Evolutionary conservation across 2,329 filamentous ascomycete species (phyloP).

Genomic region (Fusarium sp.): DNA sequence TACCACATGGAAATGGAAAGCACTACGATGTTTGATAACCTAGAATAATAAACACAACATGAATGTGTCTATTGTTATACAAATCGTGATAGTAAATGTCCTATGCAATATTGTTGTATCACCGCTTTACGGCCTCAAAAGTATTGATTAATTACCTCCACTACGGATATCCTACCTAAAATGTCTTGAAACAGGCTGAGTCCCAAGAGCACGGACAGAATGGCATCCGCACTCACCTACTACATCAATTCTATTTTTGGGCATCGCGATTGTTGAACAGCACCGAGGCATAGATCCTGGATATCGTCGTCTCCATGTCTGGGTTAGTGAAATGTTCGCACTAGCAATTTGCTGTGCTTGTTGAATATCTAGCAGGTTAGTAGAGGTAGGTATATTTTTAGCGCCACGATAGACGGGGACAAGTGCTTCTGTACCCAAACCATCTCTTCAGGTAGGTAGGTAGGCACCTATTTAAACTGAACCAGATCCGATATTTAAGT

Average conservation of each 20-base stretch:
- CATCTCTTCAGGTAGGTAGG: neutral
- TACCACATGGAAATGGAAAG: neutral
- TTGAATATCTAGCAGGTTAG: neutral
- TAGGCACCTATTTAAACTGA: neutral
- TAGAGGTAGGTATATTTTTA: neutral
- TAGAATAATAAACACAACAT: neutral
- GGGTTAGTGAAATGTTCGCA: neutral
- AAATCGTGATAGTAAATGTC: neutral
- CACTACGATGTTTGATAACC: neutral
- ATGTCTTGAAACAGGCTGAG: neutral
- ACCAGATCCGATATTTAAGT: neutral
- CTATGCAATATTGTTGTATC: neutral
- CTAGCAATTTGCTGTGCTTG: neutral
- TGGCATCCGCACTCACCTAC: neutral
- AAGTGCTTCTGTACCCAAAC: neutral
- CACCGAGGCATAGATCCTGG: neutral
- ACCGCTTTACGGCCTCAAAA: neutral
- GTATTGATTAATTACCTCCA: neutral
- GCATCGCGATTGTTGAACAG: neutral
- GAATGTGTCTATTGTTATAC: too few species aligned
- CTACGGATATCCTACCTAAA: neutral
- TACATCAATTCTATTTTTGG: neutral
- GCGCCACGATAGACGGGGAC: conserved; percentile 14
- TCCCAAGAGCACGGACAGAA: neutral
- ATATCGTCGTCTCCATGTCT: neutral